Base-by-base conservation (phyloP, 768 basidiomycete genomes). In the Rossbeevera mucosa region DNA sequence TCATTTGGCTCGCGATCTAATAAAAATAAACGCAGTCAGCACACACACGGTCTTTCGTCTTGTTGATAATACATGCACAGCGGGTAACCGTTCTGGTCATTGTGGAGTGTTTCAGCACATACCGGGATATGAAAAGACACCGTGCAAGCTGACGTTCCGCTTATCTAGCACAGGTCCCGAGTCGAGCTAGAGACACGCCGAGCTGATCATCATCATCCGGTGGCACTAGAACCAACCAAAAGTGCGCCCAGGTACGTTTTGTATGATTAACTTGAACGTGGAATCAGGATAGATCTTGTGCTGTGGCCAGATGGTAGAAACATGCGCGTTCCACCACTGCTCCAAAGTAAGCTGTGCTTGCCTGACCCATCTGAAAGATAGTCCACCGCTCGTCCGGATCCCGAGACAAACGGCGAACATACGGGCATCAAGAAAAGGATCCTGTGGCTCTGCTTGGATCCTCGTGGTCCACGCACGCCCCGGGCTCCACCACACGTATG, bases 381-480 rank as follows among this genome's bases (percentile, higher is more conserved):
- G 11, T 12, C 8, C 18, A n/a, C 20, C n/a, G 30, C 16, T 2
- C 30, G 24, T 41, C 30, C 25, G 30, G 33, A 25, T 44, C 41
- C 36, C 33, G 28, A 33, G 31, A 22, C 36, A 44, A 48, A 48
- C 14, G 41, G 30, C 45, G 21, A 46, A 36, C 47, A 33, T 18
- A 51, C 31, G 47, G 24, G 20, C 42, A 45, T 54, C 46, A 38
- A 47, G 14, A 28, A 47, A 29, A 22, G 47, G 2, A 21, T 24
- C 22, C 43, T 33, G 16, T 33, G 5, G 38, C 28, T 50, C 31
- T 40, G 4, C 48, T 38, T 45, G 21, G 47, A 51, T 47, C 42
- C 46, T 61, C 61, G 62, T 62, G 61, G 53, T 51, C 36, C 38
- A 61, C 56, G 55, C 44, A 48, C 40, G 46, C 33, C 4, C 5